Conservation (phyloP, 148 eudicot genomes). For the Bassia scoparia region DNA sequence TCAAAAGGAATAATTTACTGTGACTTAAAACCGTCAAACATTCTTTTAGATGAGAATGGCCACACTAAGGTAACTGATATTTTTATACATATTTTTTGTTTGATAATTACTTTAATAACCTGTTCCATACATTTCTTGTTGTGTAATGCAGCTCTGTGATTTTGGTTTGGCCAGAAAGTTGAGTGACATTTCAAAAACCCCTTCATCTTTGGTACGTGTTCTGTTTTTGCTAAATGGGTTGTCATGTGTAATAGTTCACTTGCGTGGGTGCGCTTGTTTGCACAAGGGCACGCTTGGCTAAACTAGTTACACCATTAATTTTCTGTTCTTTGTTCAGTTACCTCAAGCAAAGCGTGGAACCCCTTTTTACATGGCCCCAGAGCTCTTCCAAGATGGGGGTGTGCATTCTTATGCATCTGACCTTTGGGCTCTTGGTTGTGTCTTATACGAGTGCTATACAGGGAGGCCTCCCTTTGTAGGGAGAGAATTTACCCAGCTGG, state of each 20-base stretch:
- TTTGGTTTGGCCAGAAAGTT: constrained; percentile 90
- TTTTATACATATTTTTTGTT: not conserved
- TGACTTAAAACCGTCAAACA: constrained; percentile 93
- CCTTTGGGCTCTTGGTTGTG: constrained; percentile 98
- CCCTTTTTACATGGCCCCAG: constrained; percentile 98
- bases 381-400: constrained; percentile 96
- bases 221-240: constrained; percentile 2
- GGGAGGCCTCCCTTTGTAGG: constrained; percentile 91
- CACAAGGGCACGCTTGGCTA: too few relatives aligned
- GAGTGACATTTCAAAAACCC: constrained; percentile 68
- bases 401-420: constrained; percentile 97
- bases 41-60: constrained; percentile 93
- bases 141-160: constrained; percentile 71
- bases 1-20: constrained; percentile 90
- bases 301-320: too few relatives aligned
- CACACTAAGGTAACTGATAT: constrained; percentile 52
- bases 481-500: constrained; percentile 79
- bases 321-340: constrained; percentile 46
- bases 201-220: constrained; percentile 64
- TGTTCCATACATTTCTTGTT: not conserved
- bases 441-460: constrained; percentile 78
- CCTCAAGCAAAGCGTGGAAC: constrained; percentile 98
- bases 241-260: not conserved
- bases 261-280: not conserved
- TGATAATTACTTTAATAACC: not conserved